Evolutionary conservation across 495 filamentous ascomycete genomes (phyloP), one percentile per base, ranked within the genome.

Genomic region (Trichoderma orchidacearum): DNA sequence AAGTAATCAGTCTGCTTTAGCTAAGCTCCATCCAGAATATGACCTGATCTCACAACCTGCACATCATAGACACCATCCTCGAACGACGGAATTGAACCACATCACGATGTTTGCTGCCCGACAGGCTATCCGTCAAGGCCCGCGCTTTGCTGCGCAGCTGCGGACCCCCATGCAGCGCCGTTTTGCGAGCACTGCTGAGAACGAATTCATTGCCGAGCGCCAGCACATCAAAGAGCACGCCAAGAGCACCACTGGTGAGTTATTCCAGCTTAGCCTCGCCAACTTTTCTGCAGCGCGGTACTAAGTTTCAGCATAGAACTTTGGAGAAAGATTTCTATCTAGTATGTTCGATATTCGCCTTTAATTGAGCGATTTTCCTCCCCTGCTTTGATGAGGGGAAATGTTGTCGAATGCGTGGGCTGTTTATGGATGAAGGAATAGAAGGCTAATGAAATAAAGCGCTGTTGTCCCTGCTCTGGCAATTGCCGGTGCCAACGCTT

Each of bases 241-340:
- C 55, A 81, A 77, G 56, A 77, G 76, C 58, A 92, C 87, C 35
- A 84, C 81, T 65, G 86, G 91, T 95, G 64, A 67, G 85, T 69
- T 54, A 30, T 34, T 13, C 32, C 6, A 8, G 41, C 31, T 28
- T 13, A 7, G 41, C 1, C n/a, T 25, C 56, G 11, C 29, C 25
- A 31, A 23, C 45, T 52, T 27, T 51, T 31, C 61, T 35, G 59
- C 9, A 25, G 9, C 5, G 18, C 18, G 27, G 41, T 25, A 58
- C 51, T 58, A 25, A 53, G 8, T 31, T 25, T 32, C 12, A 17
- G 13, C 27, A 7, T 70, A 96, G 91, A 87, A 68, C 83, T 93
- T 61, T 96, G 91, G 91, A 82, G 83, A 72, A 96, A 92, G 77
- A 84, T 96, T 54, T 90, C 87, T 57, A 80, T 95, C 77, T 96